Conservation (phyloP, 257 asterid genomes). For the Parsonsia alboflavescens region DNA sequence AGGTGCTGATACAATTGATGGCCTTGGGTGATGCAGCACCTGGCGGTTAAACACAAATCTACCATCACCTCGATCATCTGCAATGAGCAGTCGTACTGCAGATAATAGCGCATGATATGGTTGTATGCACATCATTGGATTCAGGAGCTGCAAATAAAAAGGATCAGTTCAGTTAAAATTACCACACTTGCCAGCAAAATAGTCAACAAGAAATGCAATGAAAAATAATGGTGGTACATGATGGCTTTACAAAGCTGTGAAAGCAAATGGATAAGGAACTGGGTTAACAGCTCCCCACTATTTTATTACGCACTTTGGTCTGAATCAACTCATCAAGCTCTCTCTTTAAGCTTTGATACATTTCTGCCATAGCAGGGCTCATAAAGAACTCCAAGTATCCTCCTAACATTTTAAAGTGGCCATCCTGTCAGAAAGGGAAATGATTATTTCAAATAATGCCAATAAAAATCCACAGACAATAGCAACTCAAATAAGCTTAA, state of each 20-base stretch:
- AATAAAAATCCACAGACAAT: not conserved
- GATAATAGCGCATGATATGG: slow-evolving; percentile 67
- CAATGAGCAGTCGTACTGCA: slow-evolving; percentile 66
- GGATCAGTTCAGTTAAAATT: not conserved
- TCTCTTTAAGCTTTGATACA: slow-evolving; percentile 59
- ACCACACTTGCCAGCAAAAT: not conserved
- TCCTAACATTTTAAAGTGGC: slow-evolving; percentile 82
- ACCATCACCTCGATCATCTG: slow-evolving; percentile 69
- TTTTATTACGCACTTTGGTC: slow-evolving; percentile 51
- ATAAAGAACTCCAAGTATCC: slow-evolving; percentile 89
- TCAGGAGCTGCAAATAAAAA: slow-evolving; percentile 54
- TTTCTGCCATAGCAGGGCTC: slow-evolving; percentile 61
- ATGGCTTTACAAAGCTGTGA: not conserved
- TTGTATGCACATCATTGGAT: slow-evolving; percentile 67
- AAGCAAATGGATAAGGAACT: not conserved
- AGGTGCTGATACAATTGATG: slow-evolving; percentile 26
- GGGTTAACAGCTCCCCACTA: slow-evolving; percentile 2
- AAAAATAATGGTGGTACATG: not conserved
- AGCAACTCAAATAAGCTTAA: not conserved
- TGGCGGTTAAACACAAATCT: slow-evolving; percentile 63
- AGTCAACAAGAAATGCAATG: not conserved
- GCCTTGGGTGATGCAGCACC: slow-evolving; percentile 32
- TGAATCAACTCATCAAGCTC: slow-evolving; percentile 78
- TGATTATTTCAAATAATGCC: not conserved
- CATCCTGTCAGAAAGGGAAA: slow-evolving; percentile 50